Conservation (phyloP, 2,329 filamentous ascomycete genomes). For the Aspergillus sp. region DNA sequence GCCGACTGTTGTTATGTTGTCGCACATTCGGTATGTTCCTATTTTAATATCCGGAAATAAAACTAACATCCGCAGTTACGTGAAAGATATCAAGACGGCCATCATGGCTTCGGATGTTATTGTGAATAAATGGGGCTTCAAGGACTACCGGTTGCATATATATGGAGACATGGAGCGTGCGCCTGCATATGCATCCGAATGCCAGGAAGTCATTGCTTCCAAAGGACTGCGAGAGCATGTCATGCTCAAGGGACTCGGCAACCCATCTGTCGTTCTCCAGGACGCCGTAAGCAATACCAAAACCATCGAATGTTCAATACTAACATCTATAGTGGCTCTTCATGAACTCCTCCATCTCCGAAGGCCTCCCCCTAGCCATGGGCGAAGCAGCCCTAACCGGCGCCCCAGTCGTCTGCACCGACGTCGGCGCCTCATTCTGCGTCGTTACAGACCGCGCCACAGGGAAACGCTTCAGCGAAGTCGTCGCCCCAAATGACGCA, state of each 20-base stretch:
- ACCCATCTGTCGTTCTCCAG: slow-evolving; percentile 15
- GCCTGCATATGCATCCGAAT: slow-evolving; percentile 59
- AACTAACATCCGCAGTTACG: slow-evolving; percentile 21
- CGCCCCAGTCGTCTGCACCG: slow-evolving; percentile 42
- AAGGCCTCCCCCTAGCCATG: slow-evolving; percentile 45
- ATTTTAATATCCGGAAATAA: too few species aligned
- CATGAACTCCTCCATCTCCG: slow-evolving; percentile 45
- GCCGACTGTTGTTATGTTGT: slow-evolving; percentile 65
- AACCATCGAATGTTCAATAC: not conserved
- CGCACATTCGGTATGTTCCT: slow-evolving; percentile 44
- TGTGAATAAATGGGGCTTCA: slow-evolving; percentile 63
- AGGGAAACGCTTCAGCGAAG: slow-evolving; percentile 56
- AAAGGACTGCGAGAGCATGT: slow-evolving; percentile 53
- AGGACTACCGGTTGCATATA: slow-evolving; percentile 61
- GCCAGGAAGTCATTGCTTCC: slow-evolving; percentile 56
- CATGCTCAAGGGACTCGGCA: slow-evolving; percentile 44
- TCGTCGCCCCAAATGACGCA: slow-evolving; percentile 64
- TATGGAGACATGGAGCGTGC: slow-evolving; percentile 65
- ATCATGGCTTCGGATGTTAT: slow-evolving; percentile 64
- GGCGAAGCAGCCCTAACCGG: slow-evolving; percentile 47
- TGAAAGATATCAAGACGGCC: slow-evolving; percentile 64
- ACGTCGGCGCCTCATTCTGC: slow-evolving; percentile 41
- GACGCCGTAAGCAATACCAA: slow-evolving; percentile 6
- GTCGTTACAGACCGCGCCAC: slow-evolving; percentile 42
- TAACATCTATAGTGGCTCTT: slow-evolving; percentile 52